Base-by-base conservation (phyloP, 2,329 filamentous ascomycete genomes). In the Hypoxylon sp. region DNA sequence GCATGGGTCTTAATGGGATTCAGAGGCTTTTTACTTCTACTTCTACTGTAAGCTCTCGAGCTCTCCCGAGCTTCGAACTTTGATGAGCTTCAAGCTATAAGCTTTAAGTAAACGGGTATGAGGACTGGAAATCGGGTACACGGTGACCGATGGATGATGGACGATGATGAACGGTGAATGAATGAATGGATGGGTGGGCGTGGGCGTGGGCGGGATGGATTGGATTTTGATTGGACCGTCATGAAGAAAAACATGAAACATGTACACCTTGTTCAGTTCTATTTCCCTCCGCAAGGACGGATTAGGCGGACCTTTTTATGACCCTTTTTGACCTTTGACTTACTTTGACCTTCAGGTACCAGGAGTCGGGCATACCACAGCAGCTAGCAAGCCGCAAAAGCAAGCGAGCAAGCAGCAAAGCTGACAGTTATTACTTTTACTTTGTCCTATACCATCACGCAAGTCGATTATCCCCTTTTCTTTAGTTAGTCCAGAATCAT, bases 401-500 rank as follows among this genome's bases (percentile, higher is more conserved):
- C 40, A 10, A 17, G 2, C 7, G 40, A 7, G 25, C 25, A 27
- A 50, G 51, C 44, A 44, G 46, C 13, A 17, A 25, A 17, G 44
- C 55, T 54, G 31, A 50, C 62, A 51, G 40, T 50, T 42, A 37
- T 42, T 25, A 35, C 11, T 27, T 51, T 64, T 51, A 61, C 48
- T 50, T 61, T 64, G 61, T 61, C 49, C 30, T 68, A 68, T 69
- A 65, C 62, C 58, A 69, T 37, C 46, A 56, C 25, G 50, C 42
- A 51, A 40, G 40, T 44, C 46, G 17, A 25, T 46, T 37, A 37
- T 13, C 46, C 27, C 44, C 13, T 53, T 64, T 40, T 25, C 33
- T 27, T 64, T 64, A 20, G 49, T 49, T 27, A 58, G n/a, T 46
- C 31, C 33, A 59, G 33, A 33, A 51, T 63, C 35, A 65, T 22